Conservation (phyloP, 169 alveolate species). For the Babesia bigemina region DNA sequence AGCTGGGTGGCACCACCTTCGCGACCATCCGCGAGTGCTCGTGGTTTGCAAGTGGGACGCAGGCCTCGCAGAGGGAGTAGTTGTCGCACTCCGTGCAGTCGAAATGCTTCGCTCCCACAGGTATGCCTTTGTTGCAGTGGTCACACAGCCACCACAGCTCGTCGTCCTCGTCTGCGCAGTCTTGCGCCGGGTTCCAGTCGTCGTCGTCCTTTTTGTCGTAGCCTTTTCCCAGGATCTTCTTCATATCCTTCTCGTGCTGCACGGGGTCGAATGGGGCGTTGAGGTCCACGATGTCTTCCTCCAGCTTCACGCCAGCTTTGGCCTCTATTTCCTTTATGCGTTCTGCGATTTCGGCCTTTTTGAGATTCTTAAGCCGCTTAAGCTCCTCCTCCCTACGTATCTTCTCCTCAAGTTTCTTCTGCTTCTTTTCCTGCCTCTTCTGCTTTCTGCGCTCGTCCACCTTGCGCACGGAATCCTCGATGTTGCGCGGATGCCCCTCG, state of each 20-base stretch:
- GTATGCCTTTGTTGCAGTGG: conserved; percentile 69
- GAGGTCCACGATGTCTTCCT: conserved; percentile 37
- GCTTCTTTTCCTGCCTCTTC: conserved; percentile 52
- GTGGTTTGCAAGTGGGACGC: conserved; percentile 66
- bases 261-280: conserved; percentile 66
- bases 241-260: conserved; percentile 62
- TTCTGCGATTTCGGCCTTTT: conserved; percentile 23
- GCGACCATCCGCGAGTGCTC: conserved; percentile 64
- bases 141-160: conserved; percentile 81
- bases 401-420: conserved; percentile 51
- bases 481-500: conserved; percentile 59
- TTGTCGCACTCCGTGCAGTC: conserved; percentile 75
- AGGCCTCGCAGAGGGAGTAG: conserved; percentile 72
- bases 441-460: conserved; percentile 54
- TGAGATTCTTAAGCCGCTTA: conserved; percentile 52
- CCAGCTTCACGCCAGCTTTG: conserved; percentile 36
- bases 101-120: conserved; percentile 65
- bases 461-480: conserved; percentile 61
- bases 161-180: conserved; percentile 27
- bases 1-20: conserved; percentile 66
- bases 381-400: conserved; percentile 55
- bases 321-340: conserved; percentile 30
- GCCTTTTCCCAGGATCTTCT: conserved; percentile 32
- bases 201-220: conserved; percentile 21
- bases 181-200: conserved; percentile 34